Conservation (phyloP, 108 stramenopile genomes). For the Skeletonema grethae region DNA sequence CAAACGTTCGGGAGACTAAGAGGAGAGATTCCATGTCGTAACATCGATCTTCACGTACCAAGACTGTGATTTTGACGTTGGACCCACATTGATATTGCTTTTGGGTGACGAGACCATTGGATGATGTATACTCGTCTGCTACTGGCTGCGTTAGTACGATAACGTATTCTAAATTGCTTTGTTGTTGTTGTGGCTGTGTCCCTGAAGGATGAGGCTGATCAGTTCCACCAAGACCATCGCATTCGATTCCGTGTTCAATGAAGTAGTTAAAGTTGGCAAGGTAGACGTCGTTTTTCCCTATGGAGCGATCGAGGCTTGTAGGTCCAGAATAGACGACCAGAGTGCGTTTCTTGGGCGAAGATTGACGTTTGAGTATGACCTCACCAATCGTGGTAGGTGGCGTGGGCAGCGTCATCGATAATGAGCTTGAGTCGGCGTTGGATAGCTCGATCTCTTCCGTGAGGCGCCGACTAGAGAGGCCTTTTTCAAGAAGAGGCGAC, state of each 20-base stretch:
- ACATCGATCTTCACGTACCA: slow-evolving; percentile 44
- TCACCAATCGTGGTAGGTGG: slow-evolving; percentile 15
- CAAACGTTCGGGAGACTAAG: slow-evolving; percentile 23
- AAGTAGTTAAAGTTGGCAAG: slow-evolving; percentile 58
- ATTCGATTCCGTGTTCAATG: slow-evolving; percentile 52
- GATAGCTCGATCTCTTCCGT: neutral
- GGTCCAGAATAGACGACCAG: slow-evolving; percentile 59
- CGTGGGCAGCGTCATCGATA: neutral
- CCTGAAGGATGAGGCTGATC: slow-evolving; percentile 4
- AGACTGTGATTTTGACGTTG: slow-evolving; percentile 19
- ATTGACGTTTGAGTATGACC: slow-evolving; percentile 18
- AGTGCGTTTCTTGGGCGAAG: slow-evolving; percentile 35
- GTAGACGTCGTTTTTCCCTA: slow-evolving; percentile 59
- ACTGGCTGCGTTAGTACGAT: slow-evolving; percentile 45
- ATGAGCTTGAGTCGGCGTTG: neutral
- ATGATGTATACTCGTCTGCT: slow-evolving; percentile 28
- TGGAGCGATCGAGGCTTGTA: slow-evolving; percentile 41
- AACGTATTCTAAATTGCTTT: slow-evolving; percentile 30
- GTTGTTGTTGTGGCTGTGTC: neutral
- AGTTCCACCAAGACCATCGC: slow-evolving; percentile 27
- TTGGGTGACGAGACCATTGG: slow-evolving; percentile 28
- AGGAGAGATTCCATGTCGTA: slow-evolving; percentile 50
- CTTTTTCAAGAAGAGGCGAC: slow-evolving; percentile 1
- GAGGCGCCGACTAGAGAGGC: neutral
- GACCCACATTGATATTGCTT: slow-evolving; percentile 31